Evolutionary conservation across 2,329 filamentous ascomycete genomes (phyloP).

Genomic region (Aspergillus transmontanensis): DNA sequence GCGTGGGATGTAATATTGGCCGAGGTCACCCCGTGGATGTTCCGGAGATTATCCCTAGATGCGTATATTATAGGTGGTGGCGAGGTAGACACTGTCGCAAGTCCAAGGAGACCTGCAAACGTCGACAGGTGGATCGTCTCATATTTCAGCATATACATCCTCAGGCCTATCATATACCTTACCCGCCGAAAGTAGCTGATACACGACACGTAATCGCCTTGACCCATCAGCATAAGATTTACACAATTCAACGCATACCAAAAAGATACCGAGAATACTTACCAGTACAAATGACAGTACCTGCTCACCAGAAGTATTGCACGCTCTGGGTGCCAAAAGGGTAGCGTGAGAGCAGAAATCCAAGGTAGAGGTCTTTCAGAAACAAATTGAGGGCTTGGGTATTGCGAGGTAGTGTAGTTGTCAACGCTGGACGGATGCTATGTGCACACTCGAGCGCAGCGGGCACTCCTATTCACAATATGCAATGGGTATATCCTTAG

Average conservation of each 20-base stretch:
- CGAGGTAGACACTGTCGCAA: neutral
- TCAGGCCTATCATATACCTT: constrained; percentile 6
- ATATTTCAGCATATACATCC: constrained; percentile 4
- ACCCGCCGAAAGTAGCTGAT: constrained; percentile 8
- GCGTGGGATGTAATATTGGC: constrained; percentile 1
- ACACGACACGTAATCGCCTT: constrained; percentile 11
- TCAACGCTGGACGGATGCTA: constrained; percentile 8
- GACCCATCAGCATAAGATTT: constrained; percentile 4
- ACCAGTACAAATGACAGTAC: constrained; percentile 15
- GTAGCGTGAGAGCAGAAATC: constrained; percentile 10
- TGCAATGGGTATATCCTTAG: constrained; percentile 7
- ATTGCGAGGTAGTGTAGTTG: constrained; percentile 8
- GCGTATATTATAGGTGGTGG: constrained; percentile 6
- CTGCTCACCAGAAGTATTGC: constrained; percentile 10
- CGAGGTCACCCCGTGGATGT: neutral
- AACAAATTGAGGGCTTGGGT: constrained; percentile 7
- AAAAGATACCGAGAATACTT: neutral
- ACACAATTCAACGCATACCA: neutral
- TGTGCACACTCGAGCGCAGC: constrained; percentile 9
- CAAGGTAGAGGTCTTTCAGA: constrained; percentile 15
- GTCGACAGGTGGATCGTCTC: neutral
- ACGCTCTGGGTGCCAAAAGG: constrained; percentile 7
- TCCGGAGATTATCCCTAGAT: neutral
- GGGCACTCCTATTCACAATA: constrained; percentile 7
- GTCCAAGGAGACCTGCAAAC: neutral